Evolutionary conservation across 345 rosid genomes (phyloP).

Genomic region (Mangifera indica): DNA sequence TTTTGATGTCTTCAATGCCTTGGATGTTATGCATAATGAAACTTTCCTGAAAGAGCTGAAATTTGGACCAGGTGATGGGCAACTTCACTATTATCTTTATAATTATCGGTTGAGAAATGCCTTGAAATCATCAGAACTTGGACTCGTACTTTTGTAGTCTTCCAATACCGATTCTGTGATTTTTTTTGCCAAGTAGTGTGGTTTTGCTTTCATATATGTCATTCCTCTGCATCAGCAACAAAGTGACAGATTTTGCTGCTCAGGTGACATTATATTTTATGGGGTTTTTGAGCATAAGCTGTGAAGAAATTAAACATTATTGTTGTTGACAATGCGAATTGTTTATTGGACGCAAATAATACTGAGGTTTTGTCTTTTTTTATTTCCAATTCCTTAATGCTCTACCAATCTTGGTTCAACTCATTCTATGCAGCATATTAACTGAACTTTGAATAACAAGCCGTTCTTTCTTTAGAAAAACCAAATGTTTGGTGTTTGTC

Average conservation of each 20-base stretch:
- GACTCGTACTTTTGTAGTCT: constrained; percentile 77
- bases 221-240: constrained; percentile 10
- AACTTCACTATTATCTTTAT: constrained; percentile 87
- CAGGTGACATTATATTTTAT: constrained; percentile 1
- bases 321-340: not conserved
- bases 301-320: constrained; percentile 12
- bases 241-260: constrained; percentile 19
- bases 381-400: not conserved
- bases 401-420: not conserved
- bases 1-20: constrained; percentile 82
- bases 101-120: constrained; percentile 62
- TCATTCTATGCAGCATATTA: not conserved
- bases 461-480: not conserved
- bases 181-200: constrained; percentile 16
- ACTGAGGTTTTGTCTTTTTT: constrained; percentile 18
- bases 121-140: constrained; percentile 71
- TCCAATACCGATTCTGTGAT: not conserved
- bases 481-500: not conserved
- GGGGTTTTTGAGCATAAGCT: not conserved
- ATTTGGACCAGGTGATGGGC: constrained; percentile 94
- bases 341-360: constrained; percentile 21
- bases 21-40: constrained; percentile 92
- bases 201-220: constrained; percentile 8
- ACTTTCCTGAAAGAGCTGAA: constrained; percentile 81
- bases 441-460: not conserved